Conservation (phyloP, 2,329 filamentous ascomycete species). For the Aureobasidium mangrovei region DNA sequence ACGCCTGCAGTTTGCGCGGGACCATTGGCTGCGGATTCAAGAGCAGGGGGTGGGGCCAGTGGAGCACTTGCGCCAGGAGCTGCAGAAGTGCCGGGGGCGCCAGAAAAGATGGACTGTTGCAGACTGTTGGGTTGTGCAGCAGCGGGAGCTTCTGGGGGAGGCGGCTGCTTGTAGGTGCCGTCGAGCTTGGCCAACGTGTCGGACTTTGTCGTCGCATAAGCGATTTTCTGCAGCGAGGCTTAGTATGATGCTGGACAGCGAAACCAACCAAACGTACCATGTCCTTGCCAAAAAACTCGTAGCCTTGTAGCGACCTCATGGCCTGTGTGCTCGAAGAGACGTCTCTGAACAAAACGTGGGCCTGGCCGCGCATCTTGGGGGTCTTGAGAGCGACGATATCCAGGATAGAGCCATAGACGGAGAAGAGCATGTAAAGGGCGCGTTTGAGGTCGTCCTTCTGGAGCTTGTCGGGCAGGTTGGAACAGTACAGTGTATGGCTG, state of each 20-base stretch:
- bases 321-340: constrained; percentile 87
- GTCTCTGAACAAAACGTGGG: constrained; percentile 85
- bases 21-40: neutral
- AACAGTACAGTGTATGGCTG: constrained; percentile 66
- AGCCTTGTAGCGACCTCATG: constrained; percentile 79
- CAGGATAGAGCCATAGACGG: constrained; percentile 84
- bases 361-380: constrained; percentile 88
- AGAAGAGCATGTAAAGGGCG: constrained; percentile 85
- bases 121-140: constrained; percentile 41
- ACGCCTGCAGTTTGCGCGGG: constrained; percentile 35
- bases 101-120: constrained; percentile 62
- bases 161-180: constrained; percentile 71
- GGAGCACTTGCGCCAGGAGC: constrained; percentile 3
- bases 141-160: constrained; percentile 22
- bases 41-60: constrained; percentile 16
- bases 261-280: constrained; percentile 53
- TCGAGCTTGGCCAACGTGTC: constrained; percentile 84
- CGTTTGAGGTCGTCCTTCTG: constrained; percentile 81
- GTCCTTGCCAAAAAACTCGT: constrained; percentile 73
- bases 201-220: constrained; percentile 84
- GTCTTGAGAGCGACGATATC: constrained; percentile 88
- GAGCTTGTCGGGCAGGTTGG: constrained; percentile 82
- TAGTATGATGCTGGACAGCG: neutral
- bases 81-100: constrained; percentile 17
- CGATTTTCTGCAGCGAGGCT: constrained; percentile 57